Evolutionary conservation across 2,329 filamentous ascomycete species (phyloP).

Genomic region (Exophiala spinifera): DNA sequence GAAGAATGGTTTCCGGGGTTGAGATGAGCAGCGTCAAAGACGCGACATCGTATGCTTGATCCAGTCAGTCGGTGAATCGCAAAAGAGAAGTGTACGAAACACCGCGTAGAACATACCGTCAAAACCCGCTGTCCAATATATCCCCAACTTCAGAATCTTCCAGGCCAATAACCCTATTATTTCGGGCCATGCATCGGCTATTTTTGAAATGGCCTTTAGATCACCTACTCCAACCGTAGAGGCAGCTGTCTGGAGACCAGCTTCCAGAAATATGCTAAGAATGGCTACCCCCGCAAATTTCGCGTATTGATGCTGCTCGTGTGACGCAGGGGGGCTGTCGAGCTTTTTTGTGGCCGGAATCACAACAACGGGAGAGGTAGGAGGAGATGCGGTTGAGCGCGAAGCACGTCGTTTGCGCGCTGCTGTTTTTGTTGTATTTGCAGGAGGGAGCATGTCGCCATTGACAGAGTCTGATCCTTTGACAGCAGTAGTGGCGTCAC

Average conservation of each 20-base stretch:
- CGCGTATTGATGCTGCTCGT: conserved; percentile 3
- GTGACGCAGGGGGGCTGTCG: not conserved
- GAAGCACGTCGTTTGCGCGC: conserved; percentile 14
- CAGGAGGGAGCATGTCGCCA: conserved; percentile 9
- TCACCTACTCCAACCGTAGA: conserved; percentile 62
- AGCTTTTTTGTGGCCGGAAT: conserved; percentile 1
- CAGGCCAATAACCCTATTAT: conserved; percentile 54
- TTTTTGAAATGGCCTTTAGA: conserved; percentile 64
- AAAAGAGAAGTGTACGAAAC: not conserved
- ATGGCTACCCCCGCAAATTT: conserved; percentile 50
- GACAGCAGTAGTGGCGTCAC: conserved; percentile 3
- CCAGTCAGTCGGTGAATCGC: not conserved
- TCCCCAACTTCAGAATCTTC: conserved; percentile 63
- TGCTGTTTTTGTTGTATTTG: conserved; percentile 7
- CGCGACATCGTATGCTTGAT: conserved; percentile 61
- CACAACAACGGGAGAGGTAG: conserved; percentile 12
- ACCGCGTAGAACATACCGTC: conserved; percentile 48
- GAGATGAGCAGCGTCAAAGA: conserved; percentile 68
- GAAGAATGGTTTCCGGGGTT: conserved; percentile 71
- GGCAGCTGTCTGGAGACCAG: conserved; percentile 61
- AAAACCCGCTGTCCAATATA: conserved; percentile 71
- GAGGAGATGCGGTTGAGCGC: conserved; percentile 8
- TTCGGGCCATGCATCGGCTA: conserved; percentile 60
- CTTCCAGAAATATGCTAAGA: conserved; percentile 60
- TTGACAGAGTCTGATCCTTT: conserved; percentile 6